These are phyloP conservation scores for Tuber calosporum DNA, from an alignment of 495 filamentous ascomycete species.

Conservation along the genomic window DNA sequence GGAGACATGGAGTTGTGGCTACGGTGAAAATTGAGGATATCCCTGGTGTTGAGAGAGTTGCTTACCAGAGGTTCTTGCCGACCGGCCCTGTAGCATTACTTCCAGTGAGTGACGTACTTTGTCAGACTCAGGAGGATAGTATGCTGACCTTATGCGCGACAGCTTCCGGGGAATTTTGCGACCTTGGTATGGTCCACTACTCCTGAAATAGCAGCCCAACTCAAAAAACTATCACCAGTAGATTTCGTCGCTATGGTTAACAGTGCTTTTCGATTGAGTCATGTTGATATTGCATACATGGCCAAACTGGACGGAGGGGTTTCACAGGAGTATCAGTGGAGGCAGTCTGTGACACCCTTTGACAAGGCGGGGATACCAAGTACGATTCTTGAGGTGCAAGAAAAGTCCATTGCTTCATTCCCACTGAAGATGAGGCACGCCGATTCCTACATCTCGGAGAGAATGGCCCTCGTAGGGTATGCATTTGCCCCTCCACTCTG, in stretches of 20 bases:
- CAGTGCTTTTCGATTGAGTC: slow-evolving; percentile 76
- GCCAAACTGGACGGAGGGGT: slow-evolving; percentile 57
- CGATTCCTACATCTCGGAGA: slow-evolving; percentile 79
- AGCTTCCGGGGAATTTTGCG: slow-evolving; percentile 67
- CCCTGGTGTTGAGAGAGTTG: slow-evolving; percentile 57
- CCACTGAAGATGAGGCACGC: slow-evolving; percentile 86
- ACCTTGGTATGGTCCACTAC: slow-evolving; percentile 93
- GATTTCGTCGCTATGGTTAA: slow-evolving; percentile 87
- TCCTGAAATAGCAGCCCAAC: slow-evolving; percentile 62
- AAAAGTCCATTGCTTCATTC: slow-evolving; percentile 77
- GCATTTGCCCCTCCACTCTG: not conserved
- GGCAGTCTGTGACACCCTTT: slow-evolving; percentile 59
- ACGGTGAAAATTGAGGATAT: slow-evolving; percentile 62
- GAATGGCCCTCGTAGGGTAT: slow-evolving; percentile 72
- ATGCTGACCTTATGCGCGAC: slow-evolving; percentile 8
- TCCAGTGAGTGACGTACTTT: slow-evolving; percentile 45
- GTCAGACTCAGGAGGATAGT: not conserved
- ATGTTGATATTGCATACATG: slow-evolving; percentile 75
- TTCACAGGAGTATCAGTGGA: slow-evolving; percentile 71
- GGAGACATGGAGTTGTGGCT: slow-evolving; percentile 81
- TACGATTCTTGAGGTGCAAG: slow-evolving; percentile 60
- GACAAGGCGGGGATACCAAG: slow-evolving; percentile 50
- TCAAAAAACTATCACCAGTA: slow-evolving; percentile 63
- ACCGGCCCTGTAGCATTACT: slow-evolving; percentile 85
- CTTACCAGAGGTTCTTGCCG: slow-evolving; percentile 93